These are phyloP conservation scores for Mycena rosella DNA, from an alignment of 768 basidiomycete species.

Conservation along the genomic window DNA sequence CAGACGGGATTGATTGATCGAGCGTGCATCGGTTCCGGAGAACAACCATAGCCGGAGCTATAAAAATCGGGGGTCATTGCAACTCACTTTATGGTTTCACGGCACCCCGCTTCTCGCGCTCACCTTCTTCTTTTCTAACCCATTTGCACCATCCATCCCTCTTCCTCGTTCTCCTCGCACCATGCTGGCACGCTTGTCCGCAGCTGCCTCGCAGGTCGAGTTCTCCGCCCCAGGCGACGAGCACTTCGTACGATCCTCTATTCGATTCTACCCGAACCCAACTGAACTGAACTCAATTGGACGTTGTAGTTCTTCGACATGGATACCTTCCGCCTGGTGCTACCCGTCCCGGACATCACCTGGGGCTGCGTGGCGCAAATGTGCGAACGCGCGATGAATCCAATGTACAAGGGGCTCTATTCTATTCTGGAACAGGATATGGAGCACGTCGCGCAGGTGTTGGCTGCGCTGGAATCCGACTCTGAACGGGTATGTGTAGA, in stretches of 20 bases:
- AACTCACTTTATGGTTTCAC: neutral
- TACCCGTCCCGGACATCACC: constrained; percentile 27
- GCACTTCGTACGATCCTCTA: constrained; percentile 6
- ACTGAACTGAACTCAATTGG: neutral
- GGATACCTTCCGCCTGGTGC: constrained; percentile 21
- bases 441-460: constrained; percentile 26
- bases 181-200: constrained; percentile 27
- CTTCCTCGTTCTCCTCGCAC: neutral
- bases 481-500: neutral
- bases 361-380: constrained; percentile 26
- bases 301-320: constrained; percentile 15
- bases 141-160: neutral
- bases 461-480: constrained; percentile 20
- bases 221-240: constrained; percentile 18
- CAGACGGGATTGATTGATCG: too few relatives aligned
- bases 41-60: neutral
- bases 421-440: constrained; percentile 26
- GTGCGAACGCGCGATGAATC: constrained; percentile 30
- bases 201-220: constrained; percentile 21
- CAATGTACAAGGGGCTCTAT: constrained; percentile 30
- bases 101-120: neutral
- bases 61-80: neutral
- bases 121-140: neutral
- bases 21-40: neutral
- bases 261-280: neutral